Conservation (phyloP, 2,329 filamentous ascomycete species). For the Diplodia scrobiculata region DNA sequence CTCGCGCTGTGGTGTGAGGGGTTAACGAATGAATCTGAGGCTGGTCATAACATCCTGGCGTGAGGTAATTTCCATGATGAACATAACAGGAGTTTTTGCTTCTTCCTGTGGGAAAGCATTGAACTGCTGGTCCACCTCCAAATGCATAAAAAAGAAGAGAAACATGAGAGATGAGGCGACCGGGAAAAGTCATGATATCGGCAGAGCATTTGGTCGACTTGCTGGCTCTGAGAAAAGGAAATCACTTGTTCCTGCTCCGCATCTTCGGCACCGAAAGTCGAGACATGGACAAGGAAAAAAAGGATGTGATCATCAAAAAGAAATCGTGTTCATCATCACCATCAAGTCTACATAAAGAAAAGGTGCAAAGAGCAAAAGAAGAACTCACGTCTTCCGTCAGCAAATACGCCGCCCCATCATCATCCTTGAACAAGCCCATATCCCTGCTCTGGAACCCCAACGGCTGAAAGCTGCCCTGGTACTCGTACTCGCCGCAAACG, state of each 20-base stretch:
- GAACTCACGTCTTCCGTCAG: slow-evolving; percentile 62
- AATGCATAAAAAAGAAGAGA: too few relatives aligned
- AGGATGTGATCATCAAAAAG: neutral
- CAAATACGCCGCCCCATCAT: slow-evolving; percentile 63
- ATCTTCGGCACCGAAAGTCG: too few relatives aligned
- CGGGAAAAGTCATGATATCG: too few relatives aligned
- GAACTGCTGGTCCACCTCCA: too few relatives aligned
- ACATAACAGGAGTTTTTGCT: too few relatives aligned
- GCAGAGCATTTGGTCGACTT: too few relatives aligned
- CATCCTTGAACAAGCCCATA: slow-evolving; percentile 63
- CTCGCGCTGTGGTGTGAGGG: slow-evolving; percentile 48
- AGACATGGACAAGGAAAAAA: neutral
- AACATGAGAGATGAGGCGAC: too few relatives aligned
- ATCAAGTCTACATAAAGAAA: neutral
- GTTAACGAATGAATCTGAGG: neutral
- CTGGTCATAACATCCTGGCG: neutral
- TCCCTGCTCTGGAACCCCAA: slow-evolving; percentile 59
- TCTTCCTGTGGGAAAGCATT: too few relatives aligned
- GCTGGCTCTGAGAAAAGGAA: too few relatives aligned
- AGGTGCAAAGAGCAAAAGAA: neutral
- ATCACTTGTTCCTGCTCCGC: neutral
- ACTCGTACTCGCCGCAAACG: slow-evolving; percentile 63
- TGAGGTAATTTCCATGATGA: too few relatives aligned
- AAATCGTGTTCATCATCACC: neutral
- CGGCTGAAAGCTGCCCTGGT: slow-evolving; percentile 52